Evolutionary conservation across 768 basidiomycete species (phyloP), one percentile per base, ranked within the genome.

Genomic region (Calocybe gangraenosa): DNA sequence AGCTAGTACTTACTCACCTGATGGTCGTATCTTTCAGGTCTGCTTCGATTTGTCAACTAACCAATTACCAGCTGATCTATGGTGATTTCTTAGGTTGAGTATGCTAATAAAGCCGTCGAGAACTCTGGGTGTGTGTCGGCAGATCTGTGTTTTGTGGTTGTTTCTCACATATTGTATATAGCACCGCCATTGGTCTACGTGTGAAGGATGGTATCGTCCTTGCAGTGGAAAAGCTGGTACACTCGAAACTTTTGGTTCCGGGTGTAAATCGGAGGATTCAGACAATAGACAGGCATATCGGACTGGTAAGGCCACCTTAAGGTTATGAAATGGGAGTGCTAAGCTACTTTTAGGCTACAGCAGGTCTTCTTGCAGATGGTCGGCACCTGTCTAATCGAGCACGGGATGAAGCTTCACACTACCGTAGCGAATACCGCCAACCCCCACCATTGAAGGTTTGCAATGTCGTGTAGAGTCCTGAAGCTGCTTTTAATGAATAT

Each of bases 1-100:
- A 46, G 86, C 91, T 40, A 89, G 85, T 60, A 94, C 90, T 38
- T 93, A 92, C 72, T 92, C 90, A 18, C 95, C 95, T 50, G 95
- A 99, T 69, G 96, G 96, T 21, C 84, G 96, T 54, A 93, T 99
- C 62, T 99, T 99, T 63, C 96, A 99, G 81, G 94, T 92, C 22
- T 41, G 47, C 43, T 22, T 53, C 7, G 40, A 22, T 25, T 48
- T 52, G 39, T 22, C 11, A 18, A 43, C 25, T 35, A 28, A 17
- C 37, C 36, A 30, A 37, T 25, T 14, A 9, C 21, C 23, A 37
- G 47, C 44, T 23, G 31, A 42, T 47, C 36, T 40, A 38, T 46
- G 33, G 40, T 39, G 43, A 49, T 53, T 17, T 42, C 19, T 33
- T 54, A 95, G 92, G 87, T 98, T 64, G 95, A 98, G 70, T 98